Evolutionary conservation across 1,284 basidiomycete genomes (phyloP), one percentile per base, ranked within the genome.

Genomic region (Schizophyllum commune): DNA sequence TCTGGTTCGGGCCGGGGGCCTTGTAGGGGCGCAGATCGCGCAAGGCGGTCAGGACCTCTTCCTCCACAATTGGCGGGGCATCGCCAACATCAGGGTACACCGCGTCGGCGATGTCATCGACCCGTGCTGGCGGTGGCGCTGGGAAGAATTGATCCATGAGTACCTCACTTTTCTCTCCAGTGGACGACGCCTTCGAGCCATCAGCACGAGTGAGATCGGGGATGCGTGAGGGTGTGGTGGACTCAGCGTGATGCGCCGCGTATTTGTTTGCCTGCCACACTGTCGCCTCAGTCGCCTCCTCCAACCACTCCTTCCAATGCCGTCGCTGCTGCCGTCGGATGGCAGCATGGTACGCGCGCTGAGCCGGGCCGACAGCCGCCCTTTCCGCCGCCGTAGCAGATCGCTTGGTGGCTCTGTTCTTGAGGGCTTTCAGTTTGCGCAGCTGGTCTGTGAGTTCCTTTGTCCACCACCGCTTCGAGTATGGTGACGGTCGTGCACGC

Each of bases 231-330:
- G 33, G 33, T 17, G 47, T 51, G 17, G 7, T 39, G 34, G 34
- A 13, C 34, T 39, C 34, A 33, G 19, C 3, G 7, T 56, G 56
- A n/a, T n/a, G n/a, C n/a, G n/a, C n/a, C n/a, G n/a, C n/a, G n/a
- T 62, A 62, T 52, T 57, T 56, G 52, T 34, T 32, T 1, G 61
- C 61, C 32, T 57, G 58, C 61, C 61, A 62, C 1, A 62, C 19
- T n/a, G 55, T 52, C 17, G 52, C 11, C 19, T 60, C 58, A 5
- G 56, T 57, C n/a, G 52, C 56, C 3, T 62, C 59, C 51, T 57
- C 58, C 1, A 62, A 51, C 55, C 55, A 62, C 32, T 60, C 56
- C 34, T 58, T 39, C 61, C 61, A 62, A 27, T 62, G 61, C 3
- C 4, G 9, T 8, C 61, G 47, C 22, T 62, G 56, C 21, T 52